phyloP scores from a whole-genome alignment of 345 rosid genomes.

The Combretum micranthum region DNA sequence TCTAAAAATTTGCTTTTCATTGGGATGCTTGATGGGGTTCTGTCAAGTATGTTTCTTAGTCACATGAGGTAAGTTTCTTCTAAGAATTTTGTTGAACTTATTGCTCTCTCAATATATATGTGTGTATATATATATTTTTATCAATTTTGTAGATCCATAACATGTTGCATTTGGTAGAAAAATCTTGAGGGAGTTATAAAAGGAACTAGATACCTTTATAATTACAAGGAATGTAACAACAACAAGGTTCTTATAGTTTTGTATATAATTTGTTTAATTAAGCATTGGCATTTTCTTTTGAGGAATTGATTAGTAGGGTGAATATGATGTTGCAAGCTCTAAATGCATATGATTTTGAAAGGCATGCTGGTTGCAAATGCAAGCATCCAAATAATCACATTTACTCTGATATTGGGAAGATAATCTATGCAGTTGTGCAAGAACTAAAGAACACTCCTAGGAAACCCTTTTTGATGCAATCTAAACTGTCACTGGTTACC shows the following conservation, averaged over 20 bases:
- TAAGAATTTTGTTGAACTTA: too few relatives aligned
- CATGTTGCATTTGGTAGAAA: conserved; percentile 25
- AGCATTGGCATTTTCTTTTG: conserved; percentile 3
- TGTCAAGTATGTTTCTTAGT: conserved; percentile 66
- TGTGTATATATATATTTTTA: conserved; percentile 6
- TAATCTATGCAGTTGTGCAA: conserved; percentile 56
- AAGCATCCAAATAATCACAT: conserved; percentile 69
- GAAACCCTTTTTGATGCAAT: conserved; percentile 47
- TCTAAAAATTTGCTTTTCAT: conserved; percentile 58
- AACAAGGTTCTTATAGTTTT: conserved; percentile 26
- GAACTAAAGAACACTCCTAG: conserved; percentile 56
- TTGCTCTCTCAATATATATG: too few relatives aligned
- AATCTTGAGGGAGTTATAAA: conserved; percentile 38
- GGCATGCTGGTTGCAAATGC: conserved; percentile 65
- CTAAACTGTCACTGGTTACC: conserved; percentile 48
- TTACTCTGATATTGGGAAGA: conserved; percentile 63
- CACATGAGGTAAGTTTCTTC: conserved; percentile 43
- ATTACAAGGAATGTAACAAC: conserved; percentile 46
- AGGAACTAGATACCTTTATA: conserved; percentile 50
- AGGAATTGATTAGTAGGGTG: neutral
- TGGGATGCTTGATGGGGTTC: conserved; percentile 62
- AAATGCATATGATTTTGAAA: conserved; percentile 61
- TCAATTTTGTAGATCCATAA: neutral
- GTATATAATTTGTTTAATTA: neutral
- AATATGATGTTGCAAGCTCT: conserved; percentile 32